A percentile compares a stretch with the other conserved stretches of the same genome.
These are phyloP conservation scores for Coleophoma cylindrospora DNA, from an alignment of 2,329 filamentous ascomycete genomes.

Conservation along the genomic window DNA sequence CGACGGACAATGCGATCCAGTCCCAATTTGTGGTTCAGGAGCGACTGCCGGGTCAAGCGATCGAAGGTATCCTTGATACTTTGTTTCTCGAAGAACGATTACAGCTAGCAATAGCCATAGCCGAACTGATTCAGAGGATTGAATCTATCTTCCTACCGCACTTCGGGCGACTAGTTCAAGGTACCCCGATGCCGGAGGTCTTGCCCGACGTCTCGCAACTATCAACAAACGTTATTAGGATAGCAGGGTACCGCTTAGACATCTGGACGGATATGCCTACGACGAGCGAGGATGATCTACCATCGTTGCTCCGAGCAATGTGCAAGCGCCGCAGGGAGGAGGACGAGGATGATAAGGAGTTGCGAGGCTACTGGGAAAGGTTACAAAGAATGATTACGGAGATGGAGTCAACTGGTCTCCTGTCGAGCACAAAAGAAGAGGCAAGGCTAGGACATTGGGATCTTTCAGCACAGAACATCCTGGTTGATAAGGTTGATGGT, in stretches of 20 bases:
- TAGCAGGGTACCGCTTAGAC: not conserved
- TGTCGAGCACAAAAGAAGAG: constrained; percentile 1
- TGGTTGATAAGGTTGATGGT: no score
- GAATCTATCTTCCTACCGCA: not conserved
- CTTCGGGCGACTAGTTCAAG: constrained; percentile 4
- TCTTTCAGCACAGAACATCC: constrained; percentile 9
- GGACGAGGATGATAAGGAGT: not conserved
- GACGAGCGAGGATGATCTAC: not conserved
- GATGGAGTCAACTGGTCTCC: constrained; percentile 9
- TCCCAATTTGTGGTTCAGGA: constrained; percentile 10
- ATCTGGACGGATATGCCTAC: not conserved
- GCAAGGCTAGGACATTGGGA: constrained; percentile 15
- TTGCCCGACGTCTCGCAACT: not conserved
- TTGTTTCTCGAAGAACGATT: constrained; percentile 7
- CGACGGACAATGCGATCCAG: constrained; percentile 9
- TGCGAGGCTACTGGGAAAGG: not conserved
- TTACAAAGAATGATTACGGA: not conserved
- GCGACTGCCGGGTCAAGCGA: constrained; percentile 5
- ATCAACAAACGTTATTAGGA: not conserved
- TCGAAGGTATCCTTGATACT: constrained; percentile 3
- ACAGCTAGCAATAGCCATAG: constrained; percentile 5
- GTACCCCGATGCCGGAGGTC: not conserved
- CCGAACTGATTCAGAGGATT: constrained; percentile 8
- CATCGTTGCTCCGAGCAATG: not conserved
- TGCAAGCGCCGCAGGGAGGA: not conserved